A percentile compares a stretch with the other conserved stretches of the same genome.
Evolutionary conservation across 2,329 filamentous ascomycete genomes (phyloP).

Genomic region (Incumbomyces lentus): DNA sequence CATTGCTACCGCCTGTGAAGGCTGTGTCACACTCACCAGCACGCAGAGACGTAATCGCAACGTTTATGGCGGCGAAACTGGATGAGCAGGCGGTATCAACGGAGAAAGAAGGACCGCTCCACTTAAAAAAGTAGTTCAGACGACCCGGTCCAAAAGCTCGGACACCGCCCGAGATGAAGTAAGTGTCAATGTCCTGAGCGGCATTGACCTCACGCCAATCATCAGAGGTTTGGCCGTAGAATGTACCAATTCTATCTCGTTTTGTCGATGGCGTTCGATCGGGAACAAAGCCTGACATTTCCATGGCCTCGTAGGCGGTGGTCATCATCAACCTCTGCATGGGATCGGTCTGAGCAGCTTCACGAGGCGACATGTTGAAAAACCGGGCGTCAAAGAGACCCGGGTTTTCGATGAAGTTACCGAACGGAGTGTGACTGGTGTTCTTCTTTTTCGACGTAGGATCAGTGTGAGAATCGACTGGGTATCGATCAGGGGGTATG

Average conservation of each 20-base stretch:
- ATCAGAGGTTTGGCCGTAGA: conserved; percentile 65
- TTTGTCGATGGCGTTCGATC: conserved; percentile 60
- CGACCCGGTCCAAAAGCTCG: conserved; percentile 52
- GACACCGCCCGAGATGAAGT: conserved; percentile 56
- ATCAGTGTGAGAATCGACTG: conserved; percentile 60
- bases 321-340: conserved; percentile 68
- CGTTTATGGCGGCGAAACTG: conserved; percentile 59
- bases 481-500: conserved; percentile 59
- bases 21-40: conserved; percentile 71
- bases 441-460: conserved; percentile 63
- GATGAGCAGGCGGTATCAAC: conserved; percentile 74
- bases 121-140: conserved; percentile 69
- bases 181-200: conserved; percentile 59
- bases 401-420: conserved; percentile 66
- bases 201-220: conserved; percentile 70
- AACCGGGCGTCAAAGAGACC: conserved; percentile 72
- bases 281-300: conserved; percentile 68
- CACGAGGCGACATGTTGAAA: conserved; percentile 77
- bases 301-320: conserved; percentile 70
- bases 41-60: conserved; percentile 63
- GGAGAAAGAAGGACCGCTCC: conserved; percentile 60
- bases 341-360: conserved; percentile 70
- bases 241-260: conserved; percentile 56
- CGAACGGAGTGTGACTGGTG: conserved; percentile 65
- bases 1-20: conserved; percentile 66